Percentiles rank a stretch among this genome's conserved stretches.
These are phyloP conservation scores for Pseudogymnoascus sp. DNA, from an alignment of 2,329 filamentous ascomycete genomes.

Conservation along the genomic window DNA sequence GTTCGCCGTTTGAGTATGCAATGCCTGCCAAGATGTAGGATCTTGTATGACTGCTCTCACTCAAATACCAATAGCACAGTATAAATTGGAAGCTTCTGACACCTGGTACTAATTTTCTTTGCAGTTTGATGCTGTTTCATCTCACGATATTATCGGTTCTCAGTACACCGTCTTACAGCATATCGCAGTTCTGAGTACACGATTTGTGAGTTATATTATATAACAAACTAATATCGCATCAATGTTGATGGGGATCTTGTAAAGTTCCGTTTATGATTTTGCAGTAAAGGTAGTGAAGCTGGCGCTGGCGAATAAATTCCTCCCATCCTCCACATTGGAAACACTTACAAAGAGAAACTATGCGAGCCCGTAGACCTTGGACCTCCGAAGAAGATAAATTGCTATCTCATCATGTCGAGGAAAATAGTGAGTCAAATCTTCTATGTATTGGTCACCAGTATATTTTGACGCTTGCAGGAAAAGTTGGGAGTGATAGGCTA, in stretches of 20 bases:
- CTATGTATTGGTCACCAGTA: not conserved
- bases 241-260: not conserved
- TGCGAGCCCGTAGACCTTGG: not conserved
- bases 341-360: not conserved
- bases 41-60: not conserved
- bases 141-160: not conserved
- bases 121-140: not conserved
- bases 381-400: not conserved
- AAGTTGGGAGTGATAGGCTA: not conserved
- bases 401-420: not conserved
- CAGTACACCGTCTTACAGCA: not conserved
- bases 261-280: not conserved
- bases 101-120: not conserved
- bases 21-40: not conserved
- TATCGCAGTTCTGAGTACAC: not conserved
- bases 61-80: not conserved
- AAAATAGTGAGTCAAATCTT: not conserved
- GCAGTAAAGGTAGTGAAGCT: not conserved
- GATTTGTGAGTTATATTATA: not conserved
- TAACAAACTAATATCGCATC: not conserved
- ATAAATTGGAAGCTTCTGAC: not conserved
- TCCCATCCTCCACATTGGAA: not conserved
- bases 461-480: not conserved
- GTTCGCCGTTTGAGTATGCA: not conserved
- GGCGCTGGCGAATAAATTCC: not conserved